A percentile compares a stretch with the other conserved stretches of the same genome.
Conservation (phyloP, 2,329 filamentous ascomycete genomes). For the Cytospora paraplurivora region DNA sequence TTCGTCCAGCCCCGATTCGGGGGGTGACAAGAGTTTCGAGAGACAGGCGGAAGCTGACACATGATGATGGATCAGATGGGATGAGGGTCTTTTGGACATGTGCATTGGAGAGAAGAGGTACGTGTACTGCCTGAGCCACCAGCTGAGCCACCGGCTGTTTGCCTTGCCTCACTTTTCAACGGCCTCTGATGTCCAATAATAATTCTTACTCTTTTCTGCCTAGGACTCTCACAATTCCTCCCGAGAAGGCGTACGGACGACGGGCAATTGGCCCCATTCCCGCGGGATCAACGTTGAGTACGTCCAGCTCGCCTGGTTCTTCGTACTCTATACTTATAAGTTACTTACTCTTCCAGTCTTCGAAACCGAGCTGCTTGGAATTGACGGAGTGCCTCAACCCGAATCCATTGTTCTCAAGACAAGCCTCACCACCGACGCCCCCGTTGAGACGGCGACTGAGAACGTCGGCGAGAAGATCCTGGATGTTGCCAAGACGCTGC, state of each 20-base stretch:
- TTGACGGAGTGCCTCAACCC: conserved; percentile 68
- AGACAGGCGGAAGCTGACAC: conserved; percentile 28
- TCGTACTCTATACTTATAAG: conserved; percentile 5
- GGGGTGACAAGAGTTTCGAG: not conserved
- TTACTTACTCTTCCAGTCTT: conserved; percentile 61
- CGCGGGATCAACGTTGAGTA: conserved; percentile 74
- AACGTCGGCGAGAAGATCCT: conserved; percentile 52
- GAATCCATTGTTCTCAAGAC: conserved; percentile 49
- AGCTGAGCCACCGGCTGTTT: not conserved
- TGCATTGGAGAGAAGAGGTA: conserved; percentile 88
- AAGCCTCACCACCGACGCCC: conserved; percentile 34
- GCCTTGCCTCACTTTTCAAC: not conserved
- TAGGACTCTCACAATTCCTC: conserved; percentile 85
- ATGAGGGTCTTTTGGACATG: conserved; percentile 87
- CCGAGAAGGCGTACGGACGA: conserved; percentile 79
- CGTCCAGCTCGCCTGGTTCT: conserved; percentile 31
- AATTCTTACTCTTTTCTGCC: conserved; percentile 16
- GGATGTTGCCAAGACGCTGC: conserved; percentile 53
- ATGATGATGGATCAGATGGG: conserved; percentile 64
- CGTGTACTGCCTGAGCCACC: conserved; percentile 25
- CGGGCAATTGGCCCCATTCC: conserved; percentile 80
- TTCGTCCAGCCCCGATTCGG: conserved; percentile 45
- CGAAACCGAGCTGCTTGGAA: conserved; percentile 86
- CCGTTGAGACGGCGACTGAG: conserved; percentile 40
- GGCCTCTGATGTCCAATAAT: conserved; percentile 30